Evolutionary conservation across 139 green algal species (phyloP).

Genomic region (Chlamydomonas incerta): DNA sequence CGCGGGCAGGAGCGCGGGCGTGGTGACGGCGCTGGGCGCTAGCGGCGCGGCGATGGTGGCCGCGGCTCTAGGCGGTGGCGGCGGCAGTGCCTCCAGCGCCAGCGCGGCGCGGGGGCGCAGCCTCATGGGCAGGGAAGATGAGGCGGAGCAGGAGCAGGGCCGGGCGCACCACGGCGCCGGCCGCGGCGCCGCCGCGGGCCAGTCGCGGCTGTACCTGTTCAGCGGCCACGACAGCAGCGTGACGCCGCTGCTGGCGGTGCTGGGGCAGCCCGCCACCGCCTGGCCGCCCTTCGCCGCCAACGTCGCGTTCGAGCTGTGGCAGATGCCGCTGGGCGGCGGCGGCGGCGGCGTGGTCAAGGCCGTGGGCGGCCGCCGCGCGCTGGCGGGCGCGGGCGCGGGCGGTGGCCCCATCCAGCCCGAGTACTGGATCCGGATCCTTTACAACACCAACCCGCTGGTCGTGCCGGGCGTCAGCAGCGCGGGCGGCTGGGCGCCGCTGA

Average conservation of each 20-base stretch:
- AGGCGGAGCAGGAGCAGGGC: background rate
- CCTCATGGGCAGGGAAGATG: background rate
- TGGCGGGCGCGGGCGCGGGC: background rate
- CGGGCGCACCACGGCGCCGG: background rate
- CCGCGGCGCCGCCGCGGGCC: background rate
- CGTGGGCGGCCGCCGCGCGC: background rate
- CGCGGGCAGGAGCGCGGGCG: background rate
- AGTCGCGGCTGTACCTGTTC: conserved; percentile 63
- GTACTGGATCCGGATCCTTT: conserved; percentile 36
- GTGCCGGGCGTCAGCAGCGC: background rate
- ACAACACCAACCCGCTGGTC: conserved; percentile 29
- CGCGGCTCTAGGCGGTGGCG: background rate
- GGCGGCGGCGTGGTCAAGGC: background rate
- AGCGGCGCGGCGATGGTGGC: no score
- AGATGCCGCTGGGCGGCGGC: background rate
- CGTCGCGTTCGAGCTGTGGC: conserved; percentile 76
- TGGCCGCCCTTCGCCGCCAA: conserved; percentile 70
- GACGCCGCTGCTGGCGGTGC: conserved; percentile 66
- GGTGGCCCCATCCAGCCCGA: background rate
- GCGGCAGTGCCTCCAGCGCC: no score
- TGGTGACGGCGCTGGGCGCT: background rate
- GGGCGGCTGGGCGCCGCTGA: conserved; percentile 19
- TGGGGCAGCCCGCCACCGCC: conserved; percentile 9
- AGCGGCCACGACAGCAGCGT: conserved; percentile 73
- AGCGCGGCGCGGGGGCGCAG: no score